Conservation (phyloP, 257 asterid species). For the Nicotiana attenuata region DNA sequence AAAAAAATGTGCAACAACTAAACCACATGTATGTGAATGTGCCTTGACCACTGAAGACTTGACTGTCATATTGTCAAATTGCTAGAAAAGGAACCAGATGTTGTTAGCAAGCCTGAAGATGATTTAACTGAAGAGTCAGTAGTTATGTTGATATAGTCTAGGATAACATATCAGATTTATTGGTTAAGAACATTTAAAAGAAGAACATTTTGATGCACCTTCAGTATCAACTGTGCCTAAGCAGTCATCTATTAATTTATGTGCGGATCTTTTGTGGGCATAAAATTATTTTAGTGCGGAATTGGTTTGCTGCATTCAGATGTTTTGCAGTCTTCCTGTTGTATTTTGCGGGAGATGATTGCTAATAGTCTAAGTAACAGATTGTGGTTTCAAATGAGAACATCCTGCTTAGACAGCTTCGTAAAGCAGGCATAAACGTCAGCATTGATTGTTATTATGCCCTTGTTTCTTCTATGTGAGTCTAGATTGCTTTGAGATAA, state of each 20-base stretch:
- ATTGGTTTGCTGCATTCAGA: neutral
- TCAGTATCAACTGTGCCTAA: neutral
- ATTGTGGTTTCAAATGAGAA: neutral
- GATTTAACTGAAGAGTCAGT: neutral
- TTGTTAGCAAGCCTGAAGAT: neutral
- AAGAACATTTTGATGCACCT: neutral
- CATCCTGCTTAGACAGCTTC: neutral
- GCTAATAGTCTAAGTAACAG: neutral
- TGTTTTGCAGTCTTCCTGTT: neutral
- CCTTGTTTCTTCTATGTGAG: too few relatives aligned
- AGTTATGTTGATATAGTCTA: neutral
- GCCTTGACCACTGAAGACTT: too few relatives aligned
- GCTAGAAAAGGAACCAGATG: neutral
- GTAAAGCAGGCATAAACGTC: too few relatives aligned
- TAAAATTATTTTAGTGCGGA: neutral
- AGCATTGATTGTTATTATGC: too few relatives aligned
- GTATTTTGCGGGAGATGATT: neutral
- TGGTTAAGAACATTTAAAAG: neutral
- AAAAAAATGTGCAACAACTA: too few relatives aligned
- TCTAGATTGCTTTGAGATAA: too few relatives aligned
- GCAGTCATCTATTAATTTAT: neutral
- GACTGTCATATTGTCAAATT: too few relatives aligned
- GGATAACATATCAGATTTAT: neutral
- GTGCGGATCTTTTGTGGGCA: neutral
- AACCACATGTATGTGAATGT: too few relatives aligned